These are phyloP conservation scores for Hypoxylon lienhwacheense DNA, from an alignment of 495 filamentous ascomycete genomes.

Conservation along the genomic window DNA sequence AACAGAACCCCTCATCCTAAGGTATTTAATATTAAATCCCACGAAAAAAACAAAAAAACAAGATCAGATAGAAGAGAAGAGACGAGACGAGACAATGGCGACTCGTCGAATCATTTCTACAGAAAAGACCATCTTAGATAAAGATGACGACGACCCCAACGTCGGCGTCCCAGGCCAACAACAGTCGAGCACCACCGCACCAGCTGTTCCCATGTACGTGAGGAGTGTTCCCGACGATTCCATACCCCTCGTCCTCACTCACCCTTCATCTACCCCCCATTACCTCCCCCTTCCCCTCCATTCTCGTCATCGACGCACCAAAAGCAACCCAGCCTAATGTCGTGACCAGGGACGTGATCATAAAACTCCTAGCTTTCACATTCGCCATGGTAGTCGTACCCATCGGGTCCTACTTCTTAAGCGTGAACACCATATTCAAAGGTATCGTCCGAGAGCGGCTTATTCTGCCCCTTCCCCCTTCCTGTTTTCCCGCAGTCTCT, in stretches of 20 bases:
- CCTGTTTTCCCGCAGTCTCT: not conserved
- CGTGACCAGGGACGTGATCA: constrained; percentile 71
- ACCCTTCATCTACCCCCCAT: constrained; percentile 2
- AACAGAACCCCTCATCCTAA: not conserved
- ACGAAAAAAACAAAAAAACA: not conserved
- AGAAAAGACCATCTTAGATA: constrained; percentile 57
- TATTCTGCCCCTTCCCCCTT: not conserved
- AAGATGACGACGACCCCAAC: constrained; percentile 52
- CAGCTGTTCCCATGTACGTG: constrained; percentile 74
- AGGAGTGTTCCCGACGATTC: constrained; percentile 1
- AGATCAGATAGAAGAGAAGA: not conserved
- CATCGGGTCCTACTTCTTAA: constrained; percentile 83
- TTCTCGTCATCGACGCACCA: not conserved
- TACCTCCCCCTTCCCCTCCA: constrained; percentile 1
- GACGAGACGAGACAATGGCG: constrained; percentile 53
- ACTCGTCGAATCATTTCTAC: constrained; percentile 58
- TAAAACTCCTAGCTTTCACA: constrained; percentile 87
- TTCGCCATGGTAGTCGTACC: constrained; percentile 85
- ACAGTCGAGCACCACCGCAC: constrained; percentile 50
- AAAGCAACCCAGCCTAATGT: constrained; percentile 18
- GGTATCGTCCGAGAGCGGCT: constrained; percentile 52
- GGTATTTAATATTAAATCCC: not conserved
- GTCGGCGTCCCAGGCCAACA: constrained; percentile 44
- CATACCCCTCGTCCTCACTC: not conserved
- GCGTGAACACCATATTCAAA: constrained; percentile 71